Evolutionary conservation across 768 basidiomycete species (phyloP), one percentile per base, ranked within the genome.

Genomic region (Lactarius pseudohatsudake): DNA sequence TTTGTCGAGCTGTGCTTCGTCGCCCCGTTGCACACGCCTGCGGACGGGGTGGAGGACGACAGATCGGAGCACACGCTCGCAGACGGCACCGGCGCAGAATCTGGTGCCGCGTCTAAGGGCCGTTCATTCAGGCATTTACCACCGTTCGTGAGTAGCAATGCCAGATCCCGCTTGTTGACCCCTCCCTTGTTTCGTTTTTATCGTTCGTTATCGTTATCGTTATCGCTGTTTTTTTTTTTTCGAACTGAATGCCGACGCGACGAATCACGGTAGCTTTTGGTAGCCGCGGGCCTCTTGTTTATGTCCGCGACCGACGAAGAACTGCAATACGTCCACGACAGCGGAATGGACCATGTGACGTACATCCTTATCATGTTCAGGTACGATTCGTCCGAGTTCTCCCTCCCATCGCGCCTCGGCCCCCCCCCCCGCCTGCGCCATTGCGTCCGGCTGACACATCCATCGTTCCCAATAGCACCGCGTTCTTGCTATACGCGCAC

Each of bases 281-380:
- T 65, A 53, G 59, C 62, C 18, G 38, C 67, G 18, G 55, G 92
- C 7, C 76, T 94, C 2, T 77, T 94, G 20, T 97, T 98, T 81
- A 93, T 96, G 86, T 91, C 90, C 16, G 96, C 89, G 0, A 97
- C 96, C 0, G 94, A 98, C 74, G 95, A 98, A 77, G 92, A 96
- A 75, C 78, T 96, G 34, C 72, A 82, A 30, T 90, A 82, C 67
- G 84, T 89, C 4, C 81, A 92, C 69, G 84, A 84, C 15, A 79
- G 78, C 22, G 89, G 84, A 53, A 92, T 96, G 86, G 95, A 96
- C 74, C 92, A 94, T 72, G 94, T 95, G 65, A 94, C 94, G 0
- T 96, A 96, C 72, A 81, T 90, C 43, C 81, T 95, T 20, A 89
- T 91, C 73, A 88, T 94, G 82, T 89, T 87, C 79, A 89, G 89